Percentiles rank a stretch among this genome's conserved stretches.
Conservation (phyloP, 768 basidiomycete species). For the Astraeus odoratus region DNA sequence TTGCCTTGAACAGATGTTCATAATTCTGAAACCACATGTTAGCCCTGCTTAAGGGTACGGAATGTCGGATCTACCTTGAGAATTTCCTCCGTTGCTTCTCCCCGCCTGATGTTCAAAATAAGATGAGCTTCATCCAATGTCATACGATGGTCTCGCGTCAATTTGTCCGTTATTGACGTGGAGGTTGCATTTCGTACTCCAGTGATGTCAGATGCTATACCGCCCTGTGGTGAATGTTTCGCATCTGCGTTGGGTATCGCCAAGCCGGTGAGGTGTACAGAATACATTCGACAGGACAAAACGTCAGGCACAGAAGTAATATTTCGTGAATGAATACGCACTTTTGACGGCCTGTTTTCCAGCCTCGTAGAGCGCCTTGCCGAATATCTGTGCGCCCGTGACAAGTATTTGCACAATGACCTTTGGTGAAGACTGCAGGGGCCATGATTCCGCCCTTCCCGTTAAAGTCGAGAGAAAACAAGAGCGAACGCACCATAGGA, state of each 20-base stretch:
- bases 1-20: constrained; percentile 88
- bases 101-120: constrained; percentile 82
- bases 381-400: constrained; percentile 73
- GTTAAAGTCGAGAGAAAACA: not conserved
- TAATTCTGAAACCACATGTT: constrained; percentile 58
- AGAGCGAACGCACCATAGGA: not conserved
- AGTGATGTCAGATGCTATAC: constrained; percentile 58
- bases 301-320: not conserved
- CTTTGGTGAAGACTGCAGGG: constrained; percentile 65
- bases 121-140: constrained; percentile 91
- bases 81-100: constrained; percentile 59
- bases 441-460: not conserved
- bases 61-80: constrained; percentile 49
- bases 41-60: constrained; percentile 2
- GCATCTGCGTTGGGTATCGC: constrained; percentile 54
- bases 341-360: constrained; percentile 91
- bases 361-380: constrained; percentile 87
- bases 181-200: constrained; percentile 72
- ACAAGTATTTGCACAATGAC: constrained; percentile 74
- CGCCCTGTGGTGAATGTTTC: constrained; percentile 68
- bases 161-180: constrained; percentile 68
- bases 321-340: constrained; percentile 34
- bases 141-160: constrained; percentile 86
- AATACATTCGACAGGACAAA: not conserved
- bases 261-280: not conserved